A percentile compares a stretch with the other conserved stretches of the same genome.
These are phyloP conservation scores for Microsporum audouinii DNA, from an alignment of 2,329 filamentous ascomycete species.

Conservation along the genomic window DNA sequence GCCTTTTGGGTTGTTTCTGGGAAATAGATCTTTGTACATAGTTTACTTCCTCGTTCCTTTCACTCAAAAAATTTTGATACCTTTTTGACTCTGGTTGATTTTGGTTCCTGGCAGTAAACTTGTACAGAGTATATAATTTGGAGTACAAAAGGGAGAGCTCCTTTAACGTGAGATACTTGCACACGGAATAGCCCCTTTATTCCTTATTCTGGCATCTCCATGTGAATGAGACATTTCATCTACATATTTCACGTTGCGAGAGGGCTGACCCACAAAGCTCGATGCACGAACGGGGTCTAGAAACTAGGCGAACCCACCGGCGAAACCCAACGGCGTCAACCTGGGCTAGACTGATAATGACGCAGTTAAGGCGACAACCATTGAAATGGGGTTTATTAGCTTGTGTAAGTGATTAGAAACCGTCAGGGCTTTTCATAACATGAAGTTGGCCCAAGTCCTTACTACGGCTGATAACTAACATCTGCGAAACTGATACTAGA, in stretches of 20 bases:
- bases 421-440: no score
- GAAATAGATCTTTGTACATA: background rate
- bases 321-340: background rate
- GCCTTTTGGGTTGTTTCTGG: background rate
- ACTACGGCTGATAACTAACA: no score
- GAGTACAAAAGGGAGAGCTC: background rate
- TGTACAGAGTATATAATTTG: background rate
- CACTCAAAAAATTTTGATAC: background rate
- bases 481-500: no score
- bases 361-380: background rate
- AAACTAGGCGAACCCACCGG: background rate
- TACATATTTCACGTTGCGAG: background rate
- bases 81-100: background rate
- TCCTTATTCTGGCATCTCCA: background rate
- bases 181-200: background rate
- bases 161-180: background rate
- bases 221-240: background rate
- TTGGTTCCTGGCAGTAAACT: background rate
- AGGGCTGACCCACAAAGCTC: background rate
- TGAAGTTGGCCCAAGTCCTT: no score
- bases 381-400: no score
- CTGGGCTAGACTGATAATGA: background rate
- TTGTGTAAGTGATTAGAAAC: no score
- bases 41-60: background rate
- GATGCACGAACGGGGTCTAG: background rate